A percentile compares a stretch with the other conserved stretches of the same genome.
Conservation (phyloP, 306 rosid genomes). For the Arachis stenosperma region DNA sequence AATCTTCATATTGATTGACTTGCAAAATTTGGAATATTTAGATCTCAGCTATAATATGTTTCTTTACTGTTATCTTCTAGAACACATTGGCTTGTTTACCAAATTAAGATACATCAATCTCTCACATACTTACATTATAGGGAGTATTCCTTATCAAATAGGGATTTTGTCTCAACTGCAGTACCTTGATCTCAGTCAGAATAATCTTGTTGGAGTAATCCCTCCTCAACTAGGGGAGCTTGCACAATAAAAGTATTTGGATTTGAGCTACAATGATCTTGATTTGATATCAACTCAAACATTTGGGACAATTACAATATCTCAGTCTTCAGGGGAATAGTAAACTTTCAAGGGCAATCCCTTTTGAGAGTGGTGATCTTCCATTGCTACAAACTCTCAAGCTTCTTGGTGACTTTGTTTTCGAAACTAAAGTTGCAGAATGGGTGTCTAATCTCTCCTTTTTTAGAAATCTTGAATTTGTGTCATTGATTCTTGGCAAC, state of each 20-base stretch:
- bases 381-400: not conserved
- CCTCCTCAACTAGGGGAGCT: too few species aligned
- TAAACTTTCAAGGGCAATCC: not conserved
- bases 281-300: not conserved
- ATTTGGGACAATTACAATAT: not conserved
- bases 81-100: not conserved
- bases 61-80: not conserved
- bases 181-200: not conserved
- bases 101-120: conserved; percentile 8
- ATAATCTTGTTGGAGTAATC: not conserved
- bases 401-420: not conserved
- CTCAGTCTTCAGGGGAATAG: not conserved
- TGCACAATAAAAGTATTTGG: too few species aligned
- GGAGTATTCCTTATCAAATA: not conserved
- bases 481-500: not conserved
- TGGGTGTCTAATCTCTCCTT: conserved; percentile 10
- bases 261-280: too few species aligned
- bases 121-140: fast-evolving
- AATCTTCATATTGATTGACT: not conserved
- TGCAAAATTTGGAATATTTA: conserved; percentile 1
- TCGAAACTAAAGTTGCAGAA: not conserved
- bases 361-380: conserved; percentile 7
- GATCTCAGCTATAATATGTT: not conserved
- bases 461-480: not conserved
- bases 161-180: not conserved